Percentiles rank a stretch among this genome's conserved stretches.
Evolutionary conservation across 2,329 filamentous ascomycete genomes (phyloP).

Genomic region (Paecilomyces sp.): DNA sequence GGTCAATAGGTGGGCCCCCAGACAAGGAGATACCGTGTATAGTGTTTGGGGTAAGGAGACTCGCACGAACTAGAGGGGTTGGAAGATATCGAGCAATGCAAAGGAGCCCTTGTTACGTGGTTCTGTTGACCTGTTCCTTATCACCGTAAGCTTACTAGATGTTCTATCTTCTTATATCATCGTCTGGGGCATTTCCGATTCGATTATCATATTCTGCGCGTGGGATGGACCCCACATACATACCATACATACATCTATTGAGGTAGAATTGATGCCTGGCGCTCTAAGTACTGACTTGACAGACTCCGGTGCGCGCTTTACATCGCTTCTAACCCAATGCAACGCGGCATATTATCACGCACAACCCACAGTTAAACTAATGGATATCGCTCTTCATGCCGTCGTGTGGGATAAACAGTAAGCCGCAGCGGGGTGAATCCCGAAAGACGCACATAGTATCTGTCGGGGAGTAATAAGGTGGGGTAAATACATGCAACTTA

Average conservation of each 20-base stretch:
- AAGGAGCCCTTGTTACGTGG: not conserved
- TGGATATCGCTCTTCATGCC: not conserved
- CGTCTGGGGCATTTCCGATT: no score
- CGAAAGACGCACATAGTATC: not conserved
- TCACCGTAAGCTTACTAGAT: no score
- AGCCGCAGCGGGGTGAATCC: not conserved
- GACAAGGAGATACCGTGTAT: constrained; percentile 3
- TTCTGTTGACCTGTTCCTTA: no score
- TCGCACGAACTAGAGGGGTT: not conserved
- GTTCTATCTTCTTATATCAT: no score
- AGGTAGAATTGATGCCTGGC: no score
- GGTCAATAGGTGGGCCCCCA: constrained; percentile 1
- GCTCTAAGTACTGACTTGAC: no score
- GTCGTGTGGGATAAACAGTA: not conserved
- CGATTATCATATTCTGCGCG: not conserved
- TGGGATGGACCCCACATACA: not conserved
- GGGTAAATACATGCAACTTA: not conserved
- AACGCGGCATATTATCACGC: not conserved
- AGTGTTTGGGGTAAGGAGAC: constrained; percentile 3
- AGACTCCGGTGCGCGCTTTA: not conserved
- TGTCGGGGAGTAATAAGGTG: not conserved
- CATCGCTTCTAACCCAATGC: not conserved
- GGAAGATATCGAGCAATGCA: not conserved
- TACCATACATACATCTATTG: no score
- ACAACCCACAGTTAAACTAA: not conserved